Conservation (phyloP, 2,329 filamentous ascomycete genomes). For the Domatiomyces globalis region DNA sequence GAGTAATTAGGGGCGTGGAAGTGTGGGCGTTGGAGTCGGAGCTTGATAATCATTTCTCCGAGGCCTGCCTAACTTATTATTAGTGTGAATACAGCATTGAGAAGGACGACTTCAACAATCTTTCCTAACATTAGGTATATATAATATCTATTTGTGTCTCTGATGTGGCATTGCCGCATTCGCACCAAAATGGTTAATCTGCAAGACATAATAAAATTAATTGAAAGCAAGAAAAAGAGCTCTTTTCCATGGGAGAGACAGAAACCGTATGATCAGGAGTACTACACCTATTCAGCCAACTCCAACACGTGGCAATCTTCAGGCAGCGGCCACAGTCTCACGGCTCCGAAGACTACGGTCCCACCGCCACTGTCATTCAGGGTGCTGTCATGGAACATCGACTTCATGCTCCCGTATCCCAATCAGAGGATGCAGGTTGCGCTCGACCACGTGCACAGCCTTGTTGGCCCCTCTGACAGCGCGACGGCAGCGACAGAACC, state of each 20-base stretch:
- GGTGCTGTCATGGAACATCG: conserved; percentile 37
- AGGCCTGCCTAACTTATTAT: too few relatives aligned
- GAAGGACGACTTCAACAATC: not conserved
- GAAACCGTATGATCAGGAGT: conserved; percentile 14
- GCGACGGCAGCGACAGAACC: conserved; percentile 12
- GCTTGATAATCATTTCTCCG: too few relatives aligned
- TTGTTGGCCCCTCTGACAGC: conserved; percentile 16
- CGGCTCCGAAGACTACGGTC: not conserved
- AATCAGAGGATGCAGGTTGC: conserved; percentile 30
- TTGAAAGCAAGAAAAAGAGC: conserved; percentile 13
- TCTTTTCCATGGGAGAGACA: conserved; percentile 17
- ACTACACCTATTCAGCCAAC: conserved; percentile 12
- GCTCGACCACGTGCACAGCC: conserved; percentile 25
- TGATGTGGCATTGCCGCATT: not conserved
- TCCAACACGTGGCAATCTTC: conserved; percentile 9
- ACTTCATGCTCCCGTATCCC: conserved; percentile 28
- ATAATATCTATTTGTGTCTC: not conserved
- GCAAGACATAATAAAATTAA: conserved; percentile 11
- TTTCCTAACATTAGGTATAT: not conserved
- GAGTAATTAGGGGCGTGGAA: too few relatives aligned
- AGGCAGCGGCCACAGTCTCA: not conserved
- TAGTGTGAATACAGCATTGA: too few relatives aligned
- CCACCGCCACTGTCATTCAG: conserved; percentile 13
- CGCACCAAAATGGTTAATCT: conserved; percentile 4
- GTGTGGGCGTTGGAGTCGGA: too few relatives aligned